Conservation (phyloP, 163 green algal genomes). For the Prototheca cutis region DNA sequence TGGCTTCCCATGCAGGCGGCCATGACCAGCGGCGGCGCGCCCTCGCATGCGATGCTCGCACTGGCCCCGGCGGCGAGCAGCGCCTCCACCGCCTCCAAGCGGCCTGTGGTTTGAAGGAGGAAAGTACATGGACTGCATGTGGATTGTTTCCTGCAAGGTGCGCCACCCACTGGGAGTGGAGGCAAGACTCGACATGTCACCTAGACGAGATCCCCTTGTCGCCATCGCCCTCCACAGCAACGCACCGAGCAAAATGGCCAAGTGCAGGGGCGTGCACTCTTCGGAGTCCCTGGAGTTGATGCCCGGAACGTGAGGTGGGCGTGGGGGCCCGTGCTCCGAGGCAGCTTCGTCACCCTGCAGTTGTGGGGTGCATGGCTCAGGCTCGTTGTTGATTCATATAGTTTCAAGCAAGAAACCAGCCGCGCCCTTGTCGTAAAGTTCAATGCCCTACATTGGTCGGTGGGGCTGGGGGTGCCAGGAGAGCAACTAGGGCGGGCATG, state of each 20-base stretch:
- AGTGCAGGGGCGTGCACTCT: slow-evolving; percentile 56
- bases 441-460: background rate
- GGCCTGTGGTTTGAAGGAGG: slow-evolving; percentile 35
- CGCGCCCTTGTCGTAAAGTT: background rate
- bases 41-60: slow-evolving; percentile 39
- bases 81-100: slow-evolving; percentile 27
- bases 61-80: slow-evolving; percentile 39
- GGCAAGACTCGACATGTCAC: too few relatives aligned
- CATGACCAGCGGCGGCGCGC: slow-evolving; percentile 46
- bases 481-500: slow-evolving; percentile 18
- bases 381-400: too few relatives aligned
- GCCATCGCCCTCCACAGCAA: background rate
- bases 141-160: too few relatives aligned
- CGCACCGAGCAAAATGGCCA: slow-evolving; percentile 53
- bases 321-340: too few relatives aligned
- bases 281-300: slow-evolving; percentile 24
- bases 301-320: slow-evolving; percentile 1
- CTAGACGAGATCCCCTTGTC: too few relatives aligned
- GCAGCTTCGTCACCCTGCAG: too few relatives aligned
- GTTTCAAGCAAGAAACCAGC: background rate
- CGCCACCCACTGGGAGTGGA: too few relatives aligned
- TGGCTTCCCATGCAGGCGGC: slow-evolving; percentile 37
- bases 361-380: too few relatives aligned
- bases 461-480: slow-evolving; percentile 23
- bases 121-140: too few relatives aligned